Evolutionary conservation across 306 rosid species (phyloP), one percentile per base, ranked within the genome.

Genomic region (Astragalus glycyphyllos): DNA sequence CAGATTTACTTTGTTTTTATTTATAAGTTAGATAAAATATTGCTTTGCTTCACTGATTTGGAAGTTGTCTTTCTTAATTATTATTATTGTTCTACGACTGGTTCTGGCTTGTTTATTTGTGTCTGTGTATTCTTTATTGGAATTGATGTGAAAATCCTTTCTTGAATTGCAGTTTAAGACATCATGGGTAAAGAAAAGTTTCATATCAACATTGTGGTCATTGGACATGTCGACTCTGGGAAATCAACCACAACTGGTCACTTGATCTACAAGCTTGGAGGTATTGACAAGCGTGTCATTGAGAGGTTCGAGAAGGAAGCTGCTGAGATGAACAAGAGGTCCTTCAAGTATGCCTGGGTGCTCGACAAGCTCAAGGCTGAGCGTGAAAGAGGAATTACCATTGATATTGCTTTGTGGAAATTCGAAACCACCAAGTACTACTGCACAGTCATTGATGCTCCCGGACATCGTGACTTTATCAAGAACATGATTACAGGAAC

Each of bases 151-250:
- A 2, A 3, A n/a, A 23, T 4, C 11, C 26, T 4, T 20, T 14
- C 4, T 58, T 14, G 41, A 26, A 20, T 47, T 47, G 0, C 67
- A 58, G 60, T 11, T 37, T 37, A 68, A 38, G 69, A 6, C 63
- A 5, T 12, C 44, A 77, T 77, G 81, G 81, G 81, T 61, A 77
- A 77, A 15, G 81, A 77, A 46, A 76, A 76, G 75, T 23, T 49
- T 58, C 80, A 76, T 58, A 79, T 79, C 8, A 79, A 59, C 76
- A 79, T 79, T 68, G 83, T 73, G 0, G 83, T 79, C 71, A 79
- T 79, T 53, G 83, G 83, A 50, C 83, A 79, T 68, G 83, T 79
- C 48, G 79, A 79, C 83, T 73, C 65, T 49, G 80, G 80, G 8
- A 76, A 76, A 9, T 76, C 80, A 11, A 76, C 80, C 1, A 76